Evolutionary conservation across 2,329 filamentous ascomycete species (phyloP).

Genomic region (Apiospora hydei): DNA sequence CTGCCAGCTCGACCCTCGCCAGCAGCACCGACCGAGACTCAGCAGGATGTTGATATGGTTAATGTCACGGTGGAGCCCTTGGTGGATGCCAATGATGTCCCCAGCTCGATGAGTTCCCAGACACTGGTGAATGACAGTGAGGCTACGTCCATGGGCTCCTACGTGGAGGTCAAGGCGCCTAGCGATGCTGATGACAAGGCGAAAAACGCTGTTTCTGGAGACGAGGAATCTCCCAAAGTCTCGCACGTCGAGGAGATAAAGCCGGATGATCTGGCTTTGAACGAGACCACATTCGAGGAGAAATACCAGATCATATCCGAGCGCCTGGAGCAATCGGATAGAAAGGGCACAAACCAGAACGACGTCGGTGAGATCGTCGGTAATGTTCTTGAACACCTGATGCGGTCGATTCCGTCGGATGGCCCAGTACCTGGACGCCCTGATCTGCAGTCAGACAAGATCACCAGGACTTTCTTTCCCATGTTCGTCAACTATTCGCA

Average conservation of each 20-base stretch:
- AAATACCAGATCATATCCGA: slow-evolving; percentile 48
- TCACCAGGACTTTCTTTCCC: slow-evolving; percentile 75
- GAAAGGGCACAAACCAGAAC: slow-evolving; percentile 74
- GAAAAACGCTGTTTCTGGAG: slow-evolving; percentile 12
- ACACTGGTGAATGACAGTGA: slow-evolving; percentile 57
- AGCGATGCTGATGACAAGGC: slow-evolving; percentile 7
- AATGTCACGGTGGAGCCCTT: slow-evolving; percentile 43
- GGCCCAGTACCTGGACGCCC: slow-evolving; percentile 64
- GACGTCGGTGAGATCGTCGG: slow-evolving; percentile 97
- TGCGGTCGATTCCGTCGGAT: slow-evolving; percentile 82
- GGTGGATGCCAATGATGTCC: slow-evolving; percentile 47
- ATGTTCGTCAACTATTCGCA: slow-evolving; percentile 67
- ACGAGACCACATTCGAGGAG: slow-evolving; percentile 51
- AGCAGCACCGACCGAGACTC: slow-evolving; percentile 41
- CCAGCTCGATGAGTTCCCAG: slow-evolving; percentile 58
- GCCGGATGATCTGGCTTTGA: slow-evolving; percentile 27
- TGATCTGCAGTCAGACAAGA: slow-evolving; percentile 80
- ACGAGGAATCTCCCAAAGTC: slow-evolving; percentile 35
- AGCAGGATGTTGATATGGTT: slow-evolving; percentile 45
- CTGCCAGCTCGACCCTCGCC: slow-evolving; percentile 58
- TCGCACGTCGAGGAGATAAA: slow-evolving; percentile 25
- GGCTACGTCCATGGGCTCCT: slow-evolving; percentile 31
- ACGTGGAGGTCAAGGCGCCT: slow-evolving; percentile 24
- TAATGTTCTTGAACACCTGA: slow-evolving; percentile 88
- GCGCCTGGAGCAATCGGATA: slow-evolving; percentile 54